phyloP scores from a whole-genome alignment of 202 grass and related monocot species.

The Elaeis oleifera region DNA sequence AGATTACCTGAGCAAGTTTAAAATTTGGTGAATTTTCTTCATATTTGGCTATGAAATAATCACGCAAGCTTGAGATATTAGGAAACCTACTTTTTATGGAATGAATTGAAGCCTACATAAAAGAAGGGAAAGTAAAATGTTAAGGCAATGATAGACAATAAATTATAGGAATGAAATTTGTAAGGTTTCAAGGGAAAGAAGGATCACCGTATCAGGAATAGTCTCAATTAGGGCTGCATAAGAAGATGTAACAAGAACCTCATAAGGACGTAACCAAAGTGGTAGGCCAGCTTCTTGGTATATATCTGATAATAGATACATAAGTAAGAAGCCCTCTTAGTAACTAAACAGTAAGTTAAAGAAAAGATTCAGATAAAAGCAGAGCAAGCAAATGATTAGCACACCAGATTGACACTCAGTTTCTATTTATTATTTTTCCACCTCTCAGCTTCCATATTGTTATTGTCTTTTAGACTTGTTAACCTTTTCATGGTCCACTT shows the following conservation, averaged over 20 bases:
- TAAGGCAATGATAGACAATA: constrained; percentile 5
- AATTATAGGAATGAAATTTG: background rate
- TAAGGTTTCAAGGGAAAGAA: constrained; percentile 18
- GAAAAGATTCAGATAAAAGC: too few relatives aligned
- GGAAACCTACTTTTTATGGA: constrained; percentile 98
- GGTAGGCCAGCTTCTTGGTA: constrained; percentile 99
- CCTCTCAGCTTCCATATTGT: too few relatives aligned
- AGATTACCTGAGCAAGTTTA: constrained; percentile 82
- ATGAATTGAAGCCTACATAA: constrained; percentile 89
- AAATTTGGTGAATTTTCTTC: constrained; percentile 96
- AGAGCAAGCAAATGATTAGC: too few relatives aligned
- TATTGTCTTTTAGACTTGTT: too few relatives aligned
- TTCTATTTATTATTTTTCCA: too few relatives aligned
- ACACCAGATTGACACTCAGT: too few relatives aligned
- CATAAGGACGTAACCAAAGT: constrained; percentile 97
- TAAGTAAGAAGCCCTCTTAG: constrained; percentile 5
- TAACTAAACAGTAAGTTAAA: too few relatives aligned
- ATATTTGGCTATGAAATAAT: constrained; percentile 92
- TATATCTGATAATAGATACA: constrained; percentile 59
- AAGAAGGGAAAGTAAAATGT: constrained; percentile 12
- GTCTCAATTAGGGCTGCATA: constrained; percentile 98
- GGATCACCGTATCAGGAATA: constrained; percentile 87
- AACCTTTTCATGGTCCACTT: too few relatives aligned
- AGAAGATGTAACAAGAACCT: constrained; percentile 97
- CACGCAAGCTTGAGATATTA: constrained; percentile 72